phyloP scores from a whole-genome alignment of 306 rosid species.

The Mimosa bimucronata region DNA sequence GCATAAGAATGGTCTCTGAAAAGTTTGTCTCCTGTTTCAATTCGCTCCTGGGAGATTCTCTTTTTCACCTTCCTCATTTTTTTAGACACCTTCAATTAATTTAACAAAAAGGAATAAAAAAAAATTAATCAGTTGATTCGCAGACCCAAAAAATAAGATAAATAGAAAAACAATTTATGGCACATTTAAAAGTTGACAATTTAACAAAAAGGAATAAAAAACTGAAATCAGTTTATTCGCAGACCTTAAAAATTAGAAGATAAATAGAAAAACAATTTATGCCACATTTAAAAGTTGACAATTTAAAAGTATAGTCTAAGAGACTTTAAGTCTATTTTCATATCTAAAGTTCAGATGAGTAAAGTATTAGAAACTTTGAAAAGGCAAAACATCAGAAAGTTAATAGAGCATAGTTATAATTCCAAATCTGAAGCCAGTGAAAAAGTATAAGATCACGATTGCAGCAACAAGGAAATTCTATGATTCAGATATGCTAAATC shows the following conservation, averaged over 20 bases:
- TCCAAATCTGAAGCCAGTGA: slow-evolving; percentile 1
- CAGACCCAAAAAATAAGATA: not conserved
- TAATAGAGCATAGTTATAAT: not conserved
- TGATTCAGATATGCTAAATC: not conserved
- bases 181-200: slow-evolving; percentile 13
- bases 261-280: not conserved
- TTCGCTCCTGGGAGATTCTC: slow-evolving; percentile 47
- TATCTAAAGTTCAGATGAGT: not conserved
- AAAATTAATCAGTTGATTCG: slow-evolving; percentile 17
- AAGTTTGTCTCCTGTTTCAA: slow-evolving; percentile 47
- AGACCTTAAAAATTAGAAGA: slow-evolving; percentile 1
- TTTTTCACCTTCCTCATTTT: slow-evolving; percentile 71
- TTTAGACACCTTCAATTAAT: slow-evolving; percentile 67
- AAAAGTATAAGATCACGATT: not conserved
- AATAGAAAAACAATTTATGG: not conserved
- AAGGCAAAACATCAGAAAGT: not conserved
- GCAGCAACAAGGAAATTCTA: not conserved
- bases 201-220: slow-evolving; percentile 16
- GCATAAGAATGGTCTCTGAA: slow-evolving; percentile 47
- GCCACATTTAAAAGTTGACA: slow-evolving; percentile 10
- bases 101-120: not conserved
- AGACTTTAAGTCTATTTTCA: not conserved
- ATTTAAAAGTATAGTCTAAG: not conserved
- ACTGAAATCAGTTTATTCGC: slow-evolving; percentile 17
- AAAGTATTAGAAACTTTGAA: not conserved